phyloP scores from a whole-genome alignment of 179 eudicot genomes.

The Actinidia polygama region DNA sequence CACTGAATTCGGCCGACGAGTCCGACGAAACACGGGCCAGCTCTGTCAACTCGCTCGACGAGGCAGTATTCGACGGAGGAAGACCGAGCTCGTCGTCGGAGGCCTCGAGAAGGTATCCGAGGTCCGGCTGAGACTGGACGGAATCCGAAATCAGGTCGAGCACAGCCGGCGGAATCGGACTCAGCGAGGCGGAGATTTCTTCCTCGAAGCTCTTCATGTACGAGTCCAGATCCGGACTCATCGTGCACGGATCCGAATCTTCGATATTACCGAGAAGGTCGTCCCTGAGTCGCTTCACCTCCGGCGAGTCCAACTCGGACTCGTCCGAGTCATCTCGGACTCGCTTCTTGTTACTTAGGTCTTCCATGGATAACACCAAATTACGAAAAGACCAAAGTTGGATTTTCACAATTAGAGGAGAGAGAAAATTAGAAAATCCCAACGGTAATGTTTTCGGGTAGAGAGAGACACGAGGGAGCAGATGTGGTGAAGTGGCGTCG shows the following conservation, averaged over 20 bases:
- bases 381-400: background rate
- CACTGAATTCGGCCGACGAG: conserved; percentile 39
- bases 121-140: conserved; percentile 43
- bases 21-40: conserved; percentile 40
- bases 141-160: conserved; percentile 34
- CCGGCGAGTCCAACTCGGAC: conserved; percentile 38
- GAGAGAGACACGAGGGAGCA: conserved; percentile 1
- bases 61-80: conserved; percentile 37
- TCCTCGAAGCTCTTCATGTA: conserved; percentile 75
- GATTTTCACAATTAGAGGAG: background rate
- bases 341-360: conserved; percentile 40
- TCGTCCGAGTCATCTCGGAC: conserved; percentile 48
- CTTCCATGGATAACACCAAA: conserved; percentile 22
- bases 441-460: background rate
- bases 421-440: background rate
- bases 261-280: conserved; percentile 55
- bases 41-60: conserved; percentile 27
- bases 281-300: conserved; percentile 54
- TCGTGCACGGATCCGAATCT: conserved; percentile 48
- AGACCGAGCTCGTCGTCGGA: conserved; percentile 64
- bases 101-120: conserved; percentile 52
- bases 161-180: conserved; percentile 5
- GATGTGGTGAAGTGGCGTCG: conserved; percentile 12
- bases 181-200: conserved; percentile 40
- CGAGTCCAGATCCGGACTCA: conserved; percentile 59